phyloP scores from a whole-genome alignment of 2,329 filamentous ascomycete genomes.

The Ceratocystis cacaofunesta region DNA sequence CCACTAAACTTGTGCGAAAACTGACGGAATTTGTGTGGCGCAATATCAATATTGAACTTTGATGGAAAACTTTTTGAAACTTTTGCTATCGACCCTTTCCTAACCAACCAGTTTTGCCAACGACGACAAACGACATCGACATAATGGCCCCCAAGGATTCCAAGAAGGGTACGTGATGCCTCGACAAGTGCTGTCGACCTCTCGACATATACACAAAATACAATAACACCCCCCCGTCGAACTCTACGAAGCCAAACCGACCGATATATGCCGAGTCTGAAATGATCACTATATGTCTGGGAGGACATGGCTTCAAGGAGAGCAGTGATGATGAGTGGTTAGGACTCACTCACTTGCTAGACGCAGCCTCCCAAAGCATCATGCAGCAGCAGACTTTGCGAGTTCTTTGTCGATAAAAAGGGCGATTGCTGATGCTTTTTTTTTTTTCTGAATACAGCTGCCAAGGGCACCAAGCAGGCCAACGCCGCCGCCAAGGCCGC shows the following conservation, averaged over 20 bases:
- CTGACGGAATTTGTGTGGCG: background rate
- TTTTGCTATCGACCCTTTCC: slow-evolving; percentile 5
- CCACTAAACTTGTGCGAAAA: slow-evolving; percentile 8
- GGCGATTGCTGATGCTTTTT: slow-evolving; percentile 55
- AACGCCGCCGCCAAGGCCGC: slow-evolving; percentile 88
- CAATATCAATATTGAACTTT: slow-evolving; percentile 11
- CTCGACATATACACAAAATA: background rate
- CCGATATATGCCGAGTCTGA: slow-evolving; percentile 18
- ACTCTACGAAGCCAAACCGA: slow-evolving; percentile 12
- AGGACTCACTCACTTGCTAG: background rate
- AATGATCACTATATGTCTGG: slow-evolving; percentile 9
- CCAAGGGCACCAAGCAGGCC: slow-evolving; percentile 68
- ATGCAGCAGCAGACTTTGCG: slow-evolving; percentile 64
- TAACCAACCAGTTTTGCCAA: slow-evolving; percentile 16
- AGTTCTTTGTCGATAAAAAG: slow-evolving; percentile 43
- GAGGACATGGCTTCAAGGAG: background rate
- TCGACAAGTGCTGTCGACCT: slow-evolving; percentile 6
- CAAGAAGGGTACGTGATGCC: slow-evolving; percentile 36
- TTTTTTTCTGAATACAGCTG: slow-evolving; percentile 32
- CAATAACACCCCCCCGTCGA: background rate
- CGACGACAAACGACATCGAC: slow-evolving; percentile 18
- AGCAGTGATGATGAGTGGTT: background rate
- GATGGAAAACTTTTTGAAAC: slow-evolving; percentile 2
- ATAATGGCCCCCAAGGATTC: slow-evolving; percentile 29
- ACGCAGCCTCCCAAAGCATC: slow-evolving; percentile 29